Evolutionary conservation across 1,284 basidiomycete species (phyloP).

Genomic region (Pterula multifida): DNA sequence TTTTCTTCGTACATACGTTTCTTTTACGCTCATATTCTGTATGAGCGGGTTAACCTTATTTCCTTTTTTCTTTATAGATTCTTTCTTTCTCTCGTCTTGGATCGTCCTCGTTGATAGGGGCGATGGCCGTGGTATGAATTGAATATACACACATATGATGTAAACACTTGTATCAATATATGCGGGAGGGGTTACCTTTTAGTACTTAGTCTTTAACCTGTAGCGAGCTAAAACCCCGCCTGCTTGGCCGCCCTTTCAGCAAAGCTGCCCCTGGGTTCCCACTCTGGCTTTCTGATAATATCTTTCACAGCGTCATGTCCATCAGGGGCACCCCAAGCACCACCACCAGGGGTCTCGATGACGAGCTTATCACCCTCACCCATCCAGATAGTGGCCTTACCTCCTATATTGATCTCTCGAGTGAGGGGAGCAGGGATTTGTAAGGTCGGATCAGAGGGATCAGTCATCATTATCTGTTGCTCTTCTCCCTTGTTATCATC

Average conservation of each 20-base stretch:
- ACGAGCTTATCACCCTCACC: constrained; percentile 72
- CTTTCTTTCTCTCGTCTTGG: too few relatives aligned
- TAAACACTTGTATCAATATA: too few relatives aligned
- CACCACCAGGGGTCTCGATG: constrained; percentile 88
- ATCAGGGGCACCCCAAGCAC: constrained; percentile 64
- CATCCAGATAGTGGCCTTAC: constrained; percentile 84
- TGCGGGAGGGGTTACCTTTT: too few relatives aligned
- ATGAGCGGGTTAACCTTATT: too few relatives aligned
- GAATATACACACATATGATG: too few relatives aligned
- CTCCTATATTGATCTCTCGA: constrained; percentile 80
- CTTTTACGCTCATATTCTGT: too few relatives aligned
- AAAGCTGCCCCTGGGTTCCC: constrained; percentile 66
- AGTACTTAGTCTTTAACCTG: too few relatives aligned
- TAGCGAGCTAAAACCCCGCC: constrained; percentile 55
- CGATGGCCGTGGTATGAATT: too few relatives aligned
- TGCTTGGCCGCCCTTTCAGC: constrained; percentile 62
- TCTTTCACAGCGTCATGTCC: constrained; percentile 12
- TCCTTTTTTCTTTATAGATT: too few relatives aligned
- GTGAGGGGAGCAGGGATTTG: constrained; percentile 12
- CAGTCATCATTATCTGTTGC: constrained; percentile 20
- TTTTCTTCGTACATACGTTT: too few relatives aligned
- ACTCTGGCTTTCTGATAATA: constrained; percentile 26
- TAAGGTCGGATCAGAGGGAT: constrained; percentile 13
- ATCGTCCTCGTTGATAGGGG: too few relatives aligned
- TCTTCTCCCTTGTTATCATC: background rate